Evolutionary conservation across 1,139 yeast genomes (phyloP), one percentile per base, ranked within the genome.

Genomic region (Saccharomyces hybrid): DNA sequence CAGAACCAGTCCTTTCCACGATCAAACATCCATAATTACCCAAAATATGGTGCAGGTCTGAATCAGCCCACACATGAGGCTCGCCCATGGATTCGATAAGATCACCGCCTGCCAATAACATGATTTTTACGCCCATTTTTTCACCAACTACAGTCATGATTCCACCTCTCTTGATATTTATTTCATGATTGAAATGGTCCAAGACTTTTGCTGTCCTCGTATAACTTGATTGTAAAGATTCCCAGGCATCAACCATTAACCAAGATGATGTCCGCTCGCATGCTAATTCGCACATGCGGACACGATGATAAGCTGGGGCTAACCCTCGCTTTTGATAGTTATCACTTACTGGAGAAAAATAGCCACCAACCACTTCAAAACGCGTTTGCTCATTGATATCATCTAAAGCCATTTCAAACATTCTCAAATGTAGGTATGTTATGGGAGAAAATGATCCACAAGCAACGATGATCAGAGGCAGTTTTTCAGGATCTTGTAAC

Each of bases 191-290:
- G 72, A 93, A 93, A 71, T 93, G 99, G 71, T 93, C 99, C 67
- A 93, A 78, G 5, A 93, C 99, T 53, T 89, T 79, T 1, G 98
- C 98, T 0, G 99, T 93, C 61, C 99, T 79, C 28, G 96, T 90
- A 70, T 93, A 93, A 52, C 82, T 80, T 0, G 90, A 88, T 70
- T 93, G 99, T 57, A 93, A 76, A 6, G 96, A 86, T 72, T 93
- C 99, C 99, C 99, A 93, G 0, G 98, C 97, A 71, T 93, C 99
- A 29, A 93, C 99, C 98, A 93, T 93, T 49, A 93, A 78, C 98
- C 99, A 93, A 28, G 93, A 84, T 3, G 95, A 84, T 0, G 99
- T 93, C 65, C 99, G 79, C 67, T 93, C 99, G 72, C 99, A 91
- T 0, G 98, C 99, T 67, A 93, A 76, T 70, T 93, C 98, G 71